These are phyloP conservation scores for Fusarium haematococcum DNA, from an alignment of 2,329 filamentous ascomycete genomes.

Conservation along the genomic window DNA sequence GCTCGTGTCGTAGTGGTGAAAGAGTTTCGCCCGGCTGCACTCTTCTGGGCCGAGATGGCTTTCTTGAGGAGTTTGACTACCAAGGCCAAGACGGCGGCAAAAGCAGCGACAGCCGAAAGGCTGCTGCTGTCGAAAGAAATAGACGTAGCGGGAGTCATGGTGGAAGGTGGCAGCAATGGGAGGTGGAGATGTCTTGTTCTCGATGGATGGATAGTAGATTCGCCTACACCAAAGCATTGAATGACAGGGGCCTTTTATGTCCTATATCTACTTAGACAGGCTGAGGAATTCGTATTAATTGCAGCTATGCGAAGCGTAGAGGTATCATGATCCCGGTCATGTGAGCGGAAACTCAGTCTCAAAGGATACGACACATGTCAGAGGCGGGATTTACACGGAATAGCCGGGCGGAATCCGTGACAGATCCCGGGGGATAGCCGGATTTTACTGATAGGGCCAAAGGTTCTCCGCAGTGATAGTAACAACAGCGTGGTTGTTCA, in stretches of 20 bases:
- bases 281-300: neutral
- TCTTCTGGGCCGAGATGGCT: conserved; percentile 10
- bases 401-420: neutral
- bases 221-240: neutral
- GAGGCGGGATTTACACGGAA: neutral
- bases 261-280: rapidly evolving
- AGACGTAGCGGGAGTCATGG: neutral
- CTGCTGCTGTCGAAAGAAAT: neutral
- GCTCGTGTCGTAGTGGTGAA: conserved; percentile 42
- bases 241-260: neutral
- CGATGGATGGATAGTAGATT: neutral
- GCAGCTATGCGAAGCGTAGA: neutral
- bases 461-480: neutral
- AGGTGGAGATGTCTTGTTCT: neutral
- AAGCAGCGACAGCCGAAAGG: conserved; percentile 35
- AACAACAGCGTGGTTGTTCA: neutral
- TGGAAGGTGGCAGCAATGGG: neutral
- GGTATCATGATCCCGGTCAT: neutral
- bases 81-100: conserved; percentile 44
- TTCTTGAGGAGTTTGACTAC: conserved; percentile 38
- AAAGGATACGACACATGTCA: neutral
- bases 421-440: too few relatives aligned
- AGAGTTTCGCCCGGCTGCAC: neutral
- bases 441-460: too few relatives aligned
- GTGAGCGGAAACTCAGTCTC: neutral